These are phyloP conservation scores for Candida adriatica DNA, from an alignment of 805 yeast genomes.

Conservation along the genomic window DNA sequence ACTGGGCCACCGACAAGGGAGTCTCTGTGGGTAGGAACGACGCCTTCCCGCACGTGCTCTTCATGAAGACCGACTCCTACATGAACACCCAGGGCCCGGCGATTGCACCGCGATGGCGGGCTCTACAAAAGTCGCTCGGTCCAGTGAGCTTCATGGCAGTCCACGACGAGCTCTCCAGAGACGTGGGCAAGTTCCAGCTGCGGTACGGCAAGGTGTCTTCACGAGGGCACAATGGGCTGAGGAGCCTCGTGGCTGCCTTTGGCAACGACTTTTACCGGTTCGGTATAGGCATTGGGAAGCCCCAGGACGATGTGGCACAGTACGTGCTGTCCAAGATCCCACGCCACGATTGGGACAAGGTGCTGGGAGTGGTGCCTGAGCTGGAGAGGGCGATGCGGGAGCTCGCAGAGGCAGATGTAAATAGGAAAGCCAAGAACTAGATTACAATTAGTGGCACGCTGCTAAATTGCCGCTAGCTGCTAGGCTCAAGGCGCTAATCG, in stretches of 20 bases:
- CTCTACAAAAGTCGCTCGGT: conserved; percentile 23
- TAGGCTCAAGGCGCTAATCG: no score
- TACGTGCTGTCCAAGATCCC: conserved; percentile 56
- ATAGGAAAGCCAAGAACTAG: no score
- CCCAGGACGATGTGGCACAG: conserved; percentile 41
- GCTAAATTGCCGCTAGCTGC: no score
- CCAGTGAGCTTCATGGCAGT: conserved; percentile 47
- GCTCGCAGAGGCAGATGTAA: no score
- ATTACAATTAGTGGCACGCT: no score
- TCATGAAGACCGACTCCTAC: conserved; percentile 44
- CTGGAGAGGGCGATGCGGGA: no score
- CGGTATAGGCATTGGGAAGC: conserved; percentile 74
- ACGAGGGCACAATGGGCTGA: conserved; percentile 83
- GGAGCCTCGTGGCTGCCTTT: conserved; percentile 41
- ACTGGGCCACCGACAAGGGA: background rate
- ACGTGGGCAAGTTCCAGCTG: conserved; percentile 58
- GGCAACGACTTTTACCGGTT: conserved; percentile 56
- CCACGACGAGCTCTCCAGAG: conserved; percentile 73
- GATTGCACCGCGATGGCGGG: conserved; percentile 41
- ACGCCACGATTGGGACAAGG: conserved; percentile 38
- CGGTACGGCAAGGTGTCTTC: conserved; percentile 54
- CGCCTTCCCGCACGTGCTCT: conserved; percentile 26
- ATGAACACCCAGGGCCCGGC: conserved; percentile 74
- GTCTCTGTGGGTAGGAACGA: background rate
- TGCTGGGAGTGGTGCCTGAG: no score